Evolutionary conservation across 2,329 filamentous ascomycete species (phyloP), one percentile per base, ranked within the genome.

Genomic region (Sordariomycetes sp.): DNA sequence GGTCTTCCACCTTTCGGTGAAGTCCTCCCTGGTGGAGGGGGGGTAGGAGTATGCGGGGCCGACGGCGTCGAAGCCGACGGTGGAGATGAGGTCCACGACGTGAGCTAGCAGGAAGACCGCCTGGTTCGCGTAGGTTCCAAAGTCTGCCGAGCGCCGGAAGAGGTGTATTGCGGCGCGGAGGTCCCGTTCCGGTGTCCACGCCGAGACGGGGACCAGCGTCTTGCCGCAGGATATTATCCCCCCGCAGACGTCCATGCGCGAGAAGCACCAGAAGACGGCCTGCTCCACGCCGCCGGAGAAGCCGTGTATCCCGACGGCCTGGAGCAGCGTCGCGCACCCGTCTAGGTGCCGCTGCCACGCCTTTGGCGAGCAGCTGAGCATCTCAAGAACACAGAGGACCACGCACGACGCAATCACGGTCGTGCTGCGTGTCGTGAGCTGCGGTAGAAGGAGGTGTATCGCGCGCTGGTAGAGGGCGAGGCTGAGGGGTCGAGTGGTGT

Each of bases 241-340:
- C n/a, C 76, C 76, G 57, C 75, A 78, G 28, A 79, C 72, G 61
- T 79, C 75, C 76, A 79, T 79, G 10, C 76, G 70, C 0, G 75
- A 76, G 64, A 78, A 79, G 57, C 75, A 78, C 77, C 77, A 80
- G 59, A 79, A 80, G 0, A 80, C 64, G 1, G 76, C 76, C 61
- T 78, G 72, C 20, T 77, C 70, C 2, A 76, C 67, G 3, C 75
- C 74, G 0, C 75, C 75, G 0, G 72, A 72, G 59, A 78, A 77
- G 0, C 77, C 76, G 60, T 77, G 74, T 48, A 78, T 76, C 1
- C 73, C 74, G 2, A 74, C 72, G 0, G 76, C 72, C 61, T 77
- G 70, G 60, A 79, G 74, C 0, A 79, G 64, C 55, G 71, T 73
- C 3, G 76, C 76, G 59, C 76, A 79, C 0, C 76, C 76, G 59